A percentile compares a stretch with the other conserved stretches of the same genome.
phyloP scores from a whole-genome alignment of 2,329 filamentous ascomycete species.

The Zymoseptoria ardabiliae region DNA sequence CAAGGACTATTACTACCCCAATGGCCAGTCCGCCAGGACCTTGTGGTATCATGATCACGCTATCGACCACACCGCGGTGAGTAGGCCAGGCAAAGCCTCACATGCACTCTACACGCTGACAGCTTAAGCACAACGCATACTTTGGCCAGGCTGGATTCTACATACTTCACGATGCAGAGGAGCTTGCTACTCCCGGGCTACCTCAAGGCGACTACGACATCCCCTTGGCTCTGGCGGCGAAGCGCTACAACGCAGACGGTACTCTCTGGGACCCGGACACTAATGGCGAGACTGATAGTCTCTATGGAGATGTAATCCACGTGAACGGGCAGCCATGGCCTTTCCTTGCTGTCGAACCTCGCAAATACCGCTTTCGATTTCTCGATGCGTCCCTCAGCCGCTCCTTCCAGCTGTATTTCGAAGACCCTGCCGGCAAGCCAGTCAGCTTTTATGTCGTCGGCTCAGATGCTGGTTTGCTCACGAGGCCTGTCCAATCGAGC shows the following conservation, averaged over 20 bases:
- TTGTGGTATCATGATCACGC: conserved; percentile 52
- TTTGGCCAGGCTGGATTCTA: background rate
- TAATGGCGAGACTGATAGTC: background rate
- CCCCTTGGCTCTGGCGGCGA: background rate
- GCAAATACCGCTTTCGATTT: background rate
- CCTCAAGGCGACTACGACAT: background rate
- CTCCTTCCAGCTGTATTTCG: background rate
- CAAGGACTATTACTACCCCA: conserved; percentile 59
- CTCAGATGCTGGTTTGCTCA: background rate
- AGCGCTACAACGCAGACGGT: background rate
- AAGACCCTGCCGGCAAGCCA: background rate
- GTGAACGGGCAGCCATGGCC: background rate
- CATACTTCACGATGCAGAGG: background rate
- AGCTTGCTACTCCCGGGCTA: background rate
- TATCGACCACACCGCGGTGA: conserved; percentile 32
- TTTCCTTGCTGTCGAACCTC: background rate
- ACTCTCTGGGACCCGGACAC: background rate
- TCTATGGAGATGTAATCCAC: background rate
- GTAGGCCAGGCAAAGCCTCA: background rate
- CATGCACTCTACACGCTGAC: background rate
- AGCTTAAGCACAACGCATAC: background rate
- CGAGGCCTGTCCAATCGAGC: background rate
- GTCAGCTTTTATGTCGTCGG: background rate
- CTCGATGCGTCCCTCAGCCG: background rate
- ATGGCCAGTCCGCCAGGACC: conserved; percentile 45